A percentile compares a stretch with the other conserved stretches of the same genome.
These are phyloP conservation scores for Fusarium sp. DNA, from an alignment of 2,329 filamentous ascomycete species.

Conservation along the genomic window DNA sequence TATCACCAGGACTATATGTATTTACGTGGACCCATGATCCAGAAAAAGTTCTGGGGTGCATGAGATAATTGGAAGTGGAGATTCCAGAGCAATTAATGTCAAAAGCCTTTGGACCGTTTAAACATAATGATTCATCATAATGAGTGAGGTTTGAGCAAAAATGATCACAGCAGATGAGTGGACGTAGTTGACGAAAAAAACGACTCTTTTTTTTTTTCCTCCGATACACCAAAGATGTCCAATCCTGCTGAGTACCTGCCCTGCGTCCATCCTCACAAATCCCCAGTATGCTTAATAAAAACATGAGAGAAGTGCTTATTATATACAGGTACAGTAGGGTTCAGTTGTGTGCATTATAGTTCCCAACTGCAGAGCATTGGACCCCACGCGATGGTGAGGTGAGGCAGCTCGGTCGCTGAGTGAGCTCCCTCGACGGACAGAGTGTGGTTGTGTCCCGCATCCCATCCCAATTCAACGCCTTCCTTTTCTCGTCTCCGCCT, in stretches of 20 bases:
- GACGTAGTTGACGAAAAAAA: conserved; percentile 25
- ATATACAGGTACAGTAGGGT: conserved; percentile 49
- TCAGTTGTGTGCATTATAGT: conserved; percentile 48
- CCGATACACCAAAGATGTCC: conserved; percentile 29
- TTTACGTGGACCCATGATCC: conserved; percentile 24
- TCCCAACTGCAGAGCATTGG: conserved; percentile 47
- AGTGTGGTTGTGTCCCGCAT: conserved; percentile 28
- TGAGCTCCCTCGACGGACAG: conserved; percentile 33
- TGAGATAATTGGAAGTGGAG: conserved; percentile 19
- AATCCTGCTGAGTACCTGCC: conserved; percentile 36
- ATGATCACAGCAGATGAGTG: background rate
- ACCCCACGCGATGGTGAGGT: conserved; percentile 43
- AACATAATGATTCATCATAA: background rate
- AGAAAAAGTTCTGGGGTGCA: conserved; percentile 19
- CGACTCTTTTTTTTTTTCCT: conserved; percentile 26
- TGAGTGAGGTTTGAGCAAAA: background rate
- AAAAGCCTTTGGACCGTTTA: conserved; percentile 14
- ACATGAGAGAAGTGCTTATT: conserved; percentile 48
- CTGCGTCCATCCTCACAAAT: conserved; percentile 36
- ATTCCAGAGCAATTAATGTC: conserved; percentile 30
- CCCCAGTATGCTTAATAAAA: conserved; percentile 26
- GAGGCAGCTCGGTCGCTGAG: conserved; percentile 36
- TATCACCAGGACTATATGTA: conserved; percentile 26
- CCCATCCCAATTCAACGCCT: conserved; percentile 38
- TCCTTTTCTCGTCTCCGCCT: conserved; percentile 33